Conservation (phyloP, 2,329 filamentous ascomycete genomes). For the Fusarium tanahbumbuense region DNA sequence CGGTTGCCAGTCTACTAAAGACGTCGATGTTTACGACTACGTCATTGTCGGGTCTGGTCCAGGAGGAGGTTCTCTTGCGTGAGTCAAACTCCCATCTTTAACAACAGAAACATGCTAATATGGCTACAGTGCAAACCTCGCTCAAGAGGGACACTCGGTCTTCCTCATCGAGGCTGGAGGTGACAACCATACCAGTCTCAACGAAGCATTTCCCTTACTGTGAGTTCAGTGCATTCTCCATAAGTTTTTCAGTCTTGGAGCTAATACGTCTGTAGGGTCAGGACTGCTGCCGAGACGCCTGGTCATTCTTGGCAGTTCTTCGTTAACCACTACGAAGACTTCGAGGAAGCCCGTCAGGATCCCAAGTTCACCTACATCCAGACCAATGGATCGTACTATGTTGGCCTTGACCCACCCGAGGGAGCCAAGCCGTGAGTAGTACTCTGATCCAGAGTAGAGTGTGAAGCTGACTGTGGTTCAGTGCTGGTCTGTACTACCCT, state of each 20-base stretch:
- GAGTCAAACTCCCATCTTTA: not conserved
- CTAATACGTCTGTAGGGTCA: too few species aligned
- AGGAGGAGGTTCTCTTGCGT: constrained; percentile 12
- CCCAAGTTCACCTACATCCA: constrained; percentile 19
- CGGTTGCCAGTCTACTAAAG: not conserved
- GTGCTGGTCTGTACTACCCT: constrained; percentile 15
- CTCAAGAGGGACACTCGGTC: constrained; percentile 5
- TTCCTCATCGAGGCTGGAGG: constrained; percentile 15
- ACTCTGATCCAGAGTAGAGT: not conserved
- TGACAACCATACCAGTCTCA: not conserved
- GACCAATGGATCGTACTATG: constrained; percentile 10
- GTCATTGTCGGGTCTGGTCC: constrained; percentile 3
- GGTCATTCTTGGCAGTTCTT: constrained; percentile 10
- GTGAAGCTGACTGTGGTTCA: not conserved
- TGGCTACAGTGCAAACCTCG: not conserved
- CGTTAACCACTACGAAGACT: constrained; percentile 12
- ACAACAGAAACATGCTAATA: accelerated
- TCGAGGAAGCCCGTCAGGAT: constrained; percentile 6
- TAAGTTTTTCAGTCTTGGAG: too few species aligned
- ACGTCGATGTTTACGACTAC: constrained; percentile 6
- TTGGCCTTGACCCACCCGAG: constrained; percentile 3
- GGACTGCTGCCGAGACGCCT: constrained; percentile 7
- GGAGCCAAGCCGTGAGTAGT: constrained; percentile 1
- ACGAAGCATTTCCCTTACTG: not conserved
- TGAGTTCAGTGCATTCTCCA: accelerated